Percentiles rank a stretch among this genome's conserved stretches.
Conservation (phyloP, 768 basidiomycete genomes). For the Xerocomus spinulosus region DNA sequence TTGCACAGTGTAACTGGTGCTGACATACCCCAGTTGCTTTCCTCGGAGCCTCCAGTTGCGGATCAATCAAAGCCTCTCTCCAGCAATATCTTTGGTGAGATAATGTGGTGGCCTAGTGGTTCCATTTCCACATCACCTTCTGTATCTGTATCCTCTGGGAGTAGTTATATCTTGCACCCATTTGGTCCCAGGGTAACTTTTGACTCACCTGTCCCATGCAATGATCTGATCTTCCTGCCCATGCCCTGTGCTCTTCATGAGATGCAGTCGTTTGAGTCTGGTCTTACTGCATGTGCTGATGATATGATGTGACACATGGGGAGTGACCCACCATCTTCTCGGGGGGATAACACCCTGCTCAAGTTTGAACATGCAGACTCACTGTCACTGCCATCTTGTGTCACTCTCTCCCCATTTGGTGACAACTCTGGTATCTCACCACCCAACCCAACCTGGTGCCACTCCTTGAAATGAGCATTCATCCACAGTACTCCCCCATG, state of each 20-base stretch:
- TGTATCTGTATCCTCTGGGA: constrained; percentile 17
- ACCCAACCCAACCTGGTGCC: constrained; percentile 27
- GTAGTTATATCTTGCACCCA: constrained; percentile 42
- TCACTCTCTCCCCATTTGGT: constrained; percentile 24
- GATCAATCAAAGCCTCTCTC: constrained; percentile 27
- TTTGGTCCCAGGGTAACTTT: constrained; percentile 64
- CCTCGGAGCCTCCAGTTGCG: constrained; percentile 19
- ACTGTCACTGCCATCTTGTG: constrained; percentile 17
- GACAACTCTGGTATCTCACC: constrained; percentile 28
- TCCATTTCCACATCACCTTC: constrained; percentile 36
- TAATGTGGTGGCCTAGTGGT: constrained; percentile 55
- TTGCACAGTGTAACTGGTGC: constrained; percentile 76
- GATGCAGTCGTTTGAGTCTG: constrained; percentile 87
- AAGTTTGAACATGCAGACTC: constrained; percentile 3
- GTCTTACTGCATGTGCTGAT: constrained; percentile 65
- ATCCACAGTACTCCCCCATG: constrained; percentile 66
- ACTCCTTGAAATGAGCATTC: constrained; percentile 47
- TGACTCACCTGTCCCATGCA: constrained; percentile 50
- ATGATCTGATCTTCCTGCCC: constrained; percentile 39
- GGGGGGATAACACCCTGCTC: neutral
- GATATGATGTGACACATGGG: constrained; percentile 24
- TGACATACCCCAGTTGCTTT: constrained; percentile 47
- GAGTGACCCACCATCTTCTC: constrained; percentile 9
- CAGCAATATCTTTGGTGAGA: constrained; percentile 57
- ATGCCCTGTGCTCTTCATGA: constrained; percentile 61